Base-by-base conservation (phyloP, 805 yeast genomes). In the Nakazawaea populi region DNA sequence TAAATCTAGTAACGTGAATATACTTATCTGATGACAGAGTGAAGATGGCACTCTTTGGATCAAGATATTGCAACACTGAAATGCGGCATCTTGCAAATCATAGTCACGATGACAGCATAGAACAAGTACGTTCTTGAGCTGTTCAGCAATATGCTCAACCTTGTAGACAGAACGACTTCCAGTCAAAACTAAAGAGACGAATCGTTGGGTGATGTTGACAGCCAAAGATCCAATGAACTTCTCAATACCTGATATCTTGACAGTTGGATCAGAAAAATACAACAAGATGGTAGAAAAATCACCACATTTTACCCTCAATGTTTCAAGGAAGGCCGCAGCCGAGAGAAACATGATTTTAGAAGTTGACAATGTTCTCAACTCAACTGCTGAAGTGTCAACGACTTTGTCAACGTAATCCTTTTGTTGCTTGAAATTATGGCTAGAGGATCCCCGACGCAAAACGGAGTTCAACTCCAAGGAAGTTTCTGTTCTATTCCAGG, bases 391-490 rank as follows among this genome's bases (percentile, higher is more conserved):
- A 35, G 79, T 69, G 40, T 75, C 76, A 34, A 80, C 66, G 24
- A 79, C 67, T 27, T 73, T 54, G 24, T 77, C 74, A 48, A 87
- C 69, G 28, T 78, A 75, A 48, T 77, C 83, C 51, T 82, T 82
- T 63, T 90, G 96, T 53, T 83, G 80, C 64, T 82, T 87, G 45
- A 87, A 82, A 54, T 87, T 87, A 52, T 81, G 83, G 59, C 86
- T 86, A 1, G 96, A 87, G 0, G 96, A 84, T 11, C 96, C 96
- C 54, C 98, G 77, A 62, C 96, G 80, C 48, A 94, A 74, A 31
- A 94, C 89, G 1, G 96, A 85, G 62, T 94, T 94, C 72, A 94
- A 76, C 60, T 94, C 97, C 55, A 94, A 75, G 2, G 96, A 89
- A 18, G 96, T 89, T 63, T 94, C 99, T 10, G 92, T 85, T 60